Percentiles rank a stretch among this genome's conserved stretches.
Conservation (phyloP, 352 stramenopile genomes). For the Phytophthora pluvialis region DNA sequence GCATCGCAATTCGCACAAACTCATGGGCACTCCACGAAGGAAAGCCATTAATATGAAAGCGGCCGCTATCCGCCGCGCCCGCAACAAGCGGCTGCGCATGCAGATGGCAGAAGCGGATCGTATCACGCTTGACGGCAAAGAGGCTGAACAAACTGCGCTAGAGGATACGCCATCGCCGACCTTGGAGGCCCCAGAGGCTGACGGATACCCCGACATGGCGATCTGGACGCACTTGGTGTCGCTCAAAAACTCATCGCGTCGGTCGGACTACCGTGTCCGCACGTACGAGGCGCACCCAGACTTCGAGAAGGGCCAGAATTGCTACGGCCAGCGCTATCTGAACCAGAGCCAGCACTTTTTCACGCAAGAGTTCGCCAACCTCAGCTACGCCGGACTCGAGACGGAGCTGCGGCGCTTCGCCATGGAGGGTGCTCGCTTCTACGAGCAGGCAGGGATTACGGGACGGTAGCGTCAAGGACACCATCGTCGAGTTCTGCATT, state of each 20-base stretch:
- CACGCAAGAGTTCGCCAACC: constrained; percentile 35
- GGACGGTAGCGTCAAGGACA: constrained; percentile 7
- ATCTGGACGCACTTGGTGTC: constrained; percentile 74
- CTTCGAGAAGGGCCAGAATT: constrained; percentile 58
- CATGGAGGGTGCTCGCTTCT: constrained; percentile 35
- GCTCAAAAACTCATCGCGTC: constrained; percentile 47
- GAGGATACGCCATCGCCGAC: constrained; percentile 30
- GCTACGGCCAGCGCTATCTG: constrained; percentile 54
- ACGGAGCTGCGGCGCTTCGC: constrained; percentile 41
- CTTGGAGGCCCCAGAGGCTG: constrained; percentile 19
- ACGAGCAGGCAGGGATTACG: constrained; percentile 28
- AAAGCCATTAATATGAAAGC: constrained; percentile 34
- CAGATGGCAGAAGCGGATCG: constrained; percentile 33
- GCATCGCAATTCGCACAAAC: constrained; percentile 59
- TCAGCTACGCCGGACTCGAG: constrained; percentile 43
- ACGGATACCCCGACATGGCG: constrained; percentile 46
- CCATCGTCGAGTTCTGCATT: too few relatives aligned
- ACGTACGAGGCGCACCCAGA: constrained; percentile 49
- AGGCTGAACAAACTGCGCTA: not conserved
- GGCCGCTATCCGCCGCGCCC: constrained; percentile 27
- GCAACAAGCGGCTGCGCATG: constrained; percentile 34
- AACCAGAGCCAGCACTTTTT: constrained; percentile 45
- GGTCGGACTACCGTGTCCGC: constrained; percentile 52
- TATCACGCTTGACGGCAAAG: constrained; percentile 10
- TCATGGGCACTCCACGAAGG: constrained; percentile 30